These are phyloP conservation scores for Tylopilus intermedius DNA, from an alignment of 768 basidiomycete species.

Conservation along the genomic window DNA sequence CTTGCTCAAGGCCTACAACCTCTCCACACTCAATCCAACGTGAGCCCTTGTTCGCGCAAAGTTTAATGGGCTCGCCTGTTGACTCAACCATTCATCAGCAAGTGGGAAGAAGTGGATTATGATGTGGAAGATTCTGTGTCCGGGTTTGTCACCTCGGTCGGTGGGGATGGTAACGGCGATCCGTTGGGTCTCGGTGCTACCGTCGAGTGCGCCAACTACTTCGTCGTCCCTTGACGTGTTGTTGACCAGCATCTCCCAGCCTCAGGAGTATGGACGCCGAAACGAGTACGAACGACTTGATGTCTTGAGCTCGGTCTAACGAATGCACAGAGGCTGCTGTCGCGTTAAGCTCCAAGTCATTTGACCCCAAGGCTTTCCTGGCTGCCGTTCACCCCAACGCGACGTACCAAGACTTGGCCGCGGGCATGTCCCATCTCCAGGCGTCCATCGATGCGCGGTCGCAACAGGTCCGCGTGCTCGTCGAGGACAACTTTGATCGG, in stretches of 20 bases:
- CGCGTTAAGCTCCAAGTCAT: slow-evolving; percentile 86
- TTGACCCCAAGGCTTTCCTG: slow-evolving; percentile 92
- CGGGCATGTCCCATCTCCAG: slow-evolving; percentile 69
- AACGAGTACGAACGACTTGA: slow-evolving; percentile 46
- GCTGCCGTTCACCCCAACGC: slow-evolving; percentile 91
- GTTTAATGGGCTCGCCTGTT: background rate
- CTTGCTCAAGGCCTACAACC: slow-evolving; percentile 82
- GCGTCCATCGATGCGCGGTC: slow-evolving; percentile 85
- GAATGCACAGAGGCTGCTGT: slow-evolving; percentile 62
- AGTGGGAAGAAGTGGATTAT: slow-evolving; percentile 90
- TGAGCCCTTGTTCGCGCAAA: slow-evolving; percentile 31
- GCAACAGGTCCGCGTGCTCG: slow-evolving; percentile 89
- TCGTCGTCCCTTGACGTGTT: background rate
- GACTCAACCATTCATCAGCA: slow-evolving; percentile 36
- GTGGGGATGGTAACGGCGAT: slow-evolving; percentile 62
- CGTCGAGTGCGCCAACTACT: slow-evolving; percentile 46
- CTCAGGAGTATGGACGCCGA: slow-evolving; percentile 69
- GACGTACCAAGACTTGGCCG: slow-evolving; percentile 84
- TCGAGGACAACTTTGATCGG: slow-evolving; percentile 96
- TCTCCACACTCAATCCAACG: slow-evolving; percentile 74
- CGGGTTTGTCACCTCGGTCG: slow-evolving; percentile 56
- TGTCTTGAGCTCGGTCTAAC: slow-evolving; percentile 9
- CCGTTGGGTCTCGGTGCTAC: slow-evolving; percentile 71
- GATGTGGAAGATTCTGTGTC: slow-evolving; percentile 75
- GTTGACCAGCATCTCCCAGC: slow-evolving; percentile 31